Evolutionary conservation across 2,329 filamentous ascomycete genomes (phyloP).

Genomic region (Colletotrichum navitas): DNA sequence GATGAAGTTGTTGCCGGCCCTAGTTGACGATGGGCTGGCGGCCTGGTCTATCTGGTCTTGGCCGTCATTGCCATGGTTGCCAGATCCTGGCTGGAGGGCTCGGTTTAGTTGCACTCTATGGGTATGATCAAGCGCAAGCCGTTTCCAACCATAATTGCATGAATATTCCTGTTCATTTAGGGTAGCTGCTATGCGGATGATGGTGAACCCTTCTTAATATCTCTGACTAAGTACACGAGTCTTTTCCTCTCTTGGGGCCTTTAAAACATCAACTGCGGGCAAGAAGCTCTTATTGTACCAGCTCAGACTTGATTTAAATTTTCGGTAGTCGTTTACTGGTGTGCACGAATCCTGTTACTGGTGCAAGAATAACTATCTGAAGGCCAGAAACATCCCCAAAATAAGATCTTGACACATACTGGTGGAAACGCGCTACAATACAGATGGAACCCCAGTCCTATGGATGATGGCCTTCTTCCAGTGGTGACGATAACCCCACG

Average conservation of each 20-base stretch:
- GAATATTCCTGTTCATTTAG: too few species aligned
- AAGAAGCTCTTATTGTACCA: not conserved
- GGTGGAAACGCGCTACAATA: not conserved
- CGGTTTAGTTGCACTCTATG: too few species aligned
- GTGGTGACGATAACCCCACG: not conserved
- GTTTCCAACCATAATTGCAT: too few species aligned
- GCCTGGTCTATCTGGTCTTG: slow-evolving; percentile 11
- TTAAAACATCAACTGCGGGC: not conserved
- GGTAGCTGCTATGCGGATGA: not conserved
- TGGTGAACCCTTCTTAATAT: not conserved
- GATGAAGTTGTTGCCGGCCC: not conserved
- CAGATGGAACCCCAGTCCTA: not conserved
- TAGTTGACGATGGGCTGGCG: slow-evolving; percentile 14
- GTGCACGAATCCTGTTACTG: not conserved
- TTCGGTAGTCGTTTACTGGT: not conserved
- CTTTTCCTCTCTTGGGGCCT: not conserved
- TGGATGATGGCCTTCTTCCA: too few species aligned
- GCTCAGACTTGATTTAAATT: not conserved
- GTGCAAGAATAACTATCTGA: too few species aligned
- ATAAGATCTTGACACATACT: not conserved
- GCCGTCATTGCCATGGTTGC: slow-evolving; percentile 1
- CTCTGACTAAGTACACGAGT: not conserved
- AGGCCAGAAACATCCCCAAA: not conserved
- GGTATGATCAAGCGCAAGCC: not conserved
- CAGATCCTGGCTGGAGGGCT: slow-evolving; percentile 2